Conservation (phyloP, 306 rosid genomes). For the Benincasa hispida region DNA sequence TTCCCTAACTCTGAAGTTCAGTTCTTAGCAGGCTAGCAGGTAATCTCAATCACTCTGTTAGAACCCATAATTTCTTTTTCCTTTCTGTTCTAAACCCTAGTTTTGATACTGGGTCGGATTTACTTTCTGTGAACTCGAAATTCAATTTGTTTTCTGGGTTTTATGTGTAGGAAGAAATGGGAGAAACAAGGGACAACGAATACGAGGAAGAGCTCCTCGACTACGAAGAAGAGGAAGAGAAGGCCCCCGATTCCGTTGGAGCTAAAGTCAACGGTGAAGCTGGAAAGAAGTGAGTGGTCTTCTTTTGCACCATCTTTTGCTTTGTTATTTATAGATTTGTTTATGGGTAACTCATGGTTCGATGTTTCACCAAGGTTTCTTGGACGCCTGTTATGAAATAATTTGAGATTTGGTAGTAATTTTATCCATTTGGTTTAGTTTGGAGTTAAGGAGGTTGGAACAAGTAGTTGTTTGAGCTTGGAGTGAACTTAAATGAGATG, state of each 20-base stretch:
- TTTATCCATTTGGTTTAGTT: not conserved
- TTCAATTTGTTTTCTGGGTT: not conserved
- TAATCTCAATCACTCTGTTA: constrained; percentile 5
- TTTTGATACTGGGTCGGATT: not conserved
- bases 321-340: not conserved
- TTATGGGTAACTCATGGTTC: not conserved
- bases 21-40: constrained; percentile 28
- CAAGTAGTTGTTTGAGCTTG: not conserved
- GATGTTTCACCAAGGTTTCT: not conserved
- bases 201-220: constrained; percentile 97
- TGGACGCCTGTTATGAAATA: too few relatives aligned
- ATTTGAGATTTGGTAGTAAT: not conserved
- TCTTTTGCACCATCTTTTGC: not conserved
- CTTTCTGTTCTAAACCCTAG: not conserved
- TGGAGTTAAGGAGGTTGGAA: not conserved
- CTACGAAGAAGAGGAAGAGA: constrained; percentile 92
- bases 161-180: constrained; percentile 54
- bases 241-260: constrained; percentile 68
- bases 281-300: constrained; percentile 55
- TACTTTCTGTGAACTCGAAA: not conserved
- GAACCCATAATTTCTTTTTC: constrained; percentile 16
- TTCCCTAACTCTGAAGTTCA: constrained; percentile 23
- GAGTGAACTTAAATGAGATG: not conserved
- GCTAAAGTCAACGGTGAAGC: constrained; percentile 86
- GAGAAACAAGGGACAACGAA: constrained; percentile 73